phyloP scores from a whole-genome alignment of 768 basidiomycete genomes.

The Russula emetica region DNA sequence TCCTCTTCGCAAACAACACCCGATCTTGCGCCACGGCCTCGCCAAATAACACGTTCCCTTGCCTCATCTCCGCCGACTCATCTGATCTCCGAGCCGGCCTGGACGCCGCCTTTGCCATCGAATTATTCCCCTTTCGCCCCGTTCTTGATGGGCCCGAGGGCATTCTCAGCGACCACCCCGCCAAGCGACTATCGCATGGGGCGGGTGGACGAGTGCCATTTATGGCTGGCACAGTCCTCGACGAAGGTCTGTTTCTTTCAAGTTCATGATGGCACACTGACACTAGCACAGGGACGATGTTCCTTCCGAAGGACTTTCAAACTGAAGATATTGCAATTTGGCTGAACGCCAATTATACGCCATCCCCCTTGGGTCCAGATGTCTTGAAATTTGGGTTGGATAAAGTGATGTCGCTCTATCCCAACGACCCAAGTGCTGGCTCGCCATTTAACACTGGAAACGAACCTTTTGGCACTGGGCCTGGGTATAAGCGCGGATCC shows the following conservation, averaged over 20 bases:
- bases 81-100: slow-evolving; percentile 25
- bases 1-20: slow-evolving; percentile 39
- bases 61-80: slow-evolving; percentile 29
- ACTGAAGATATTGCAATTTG: slow-evolving; percentile 1
- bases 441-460: slow-evolving; percentile 47
- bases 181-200: slow-evolving; percentile 33
- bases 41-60: slow-evolving; percentile 37
- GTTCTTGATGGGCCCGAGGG: slow-evolving; percentile 43
- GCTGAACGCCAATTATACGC: slow-evolving; percentile 21
- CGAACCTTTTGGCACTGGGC: slow-evolving; percentile 42
- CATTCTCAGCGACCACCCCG: slow-evolving; percentile 40
- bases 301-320: slow-evolving; percentile 32
- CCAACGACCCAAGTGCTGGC: slow-evolving; percentile 41
- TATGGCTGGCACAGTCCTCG: slow-evolving; percentile 43
- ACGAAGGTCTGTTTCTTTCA: slow-evolving; percentile 40
- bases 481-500: slow-evolving; percentile 40
- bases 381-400: slow-evolving; percentile 29
- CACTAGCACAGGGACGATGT: slow-evolving; percentile 35
- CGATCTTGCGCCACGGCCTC: slow-evolving; percentile 34
- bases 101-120: slow-evolving; percentile 30
- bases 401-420: slow-evolving; percentile 39
- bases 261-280: neutral
- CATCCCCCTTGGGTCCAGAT: slow-evolving; percentile 20
- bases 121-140: slow-evolving; percentile 37
- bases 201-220: slow-evolving; percentile 42